A percentile compares a stretch with the other conserved stretches of the same genome.
Conservation (phyloP, 352 stramenopile genomes). For the Pythium coloratum region DNA sequence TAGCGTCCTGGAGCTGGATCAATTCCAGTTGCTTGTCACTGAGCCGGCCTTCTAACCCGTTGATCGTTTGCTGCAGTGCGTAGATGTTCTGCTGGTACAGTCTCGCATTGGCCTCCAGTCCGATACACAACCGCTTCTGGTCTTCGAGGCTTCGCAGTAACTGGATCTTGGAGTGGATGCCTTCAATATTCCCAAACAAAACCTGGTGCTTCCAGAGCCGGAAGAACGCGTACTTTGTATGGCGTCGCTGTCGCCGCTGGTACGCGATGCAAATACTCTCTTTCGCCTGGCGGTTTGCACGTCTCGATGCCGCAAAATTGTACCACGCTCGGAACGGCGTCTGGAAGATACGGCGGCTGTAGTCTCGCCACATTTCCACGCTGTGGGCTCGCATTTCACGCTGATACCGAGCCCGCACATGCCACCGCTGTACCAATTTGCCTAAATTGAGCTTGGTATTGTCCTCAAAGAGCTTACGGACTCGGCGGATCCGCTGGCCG, state of each 20-base stretch:
- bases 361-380: conserved; percentile 62
- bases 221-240: conserved; percentile 81
- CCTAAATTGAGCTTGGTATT: conserved; percentile 47
- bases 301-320: conserved; percentile 40
- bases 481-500: conserved; percentile 49
- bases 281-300: conserved; percentile 44
- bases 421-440: conserved; percentile 48
- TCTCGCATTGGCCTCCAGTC: conserved; percentile 54
- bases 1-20: conserved; percentile 51
- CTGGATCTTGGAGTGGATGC: conserved; percentile 63
- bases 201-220: conserved; percentile 79
- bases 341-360: conserved; percentile 61
- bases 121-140: conserved; percentile 75
- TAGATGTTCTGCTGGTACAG: conserved; percentile 66
- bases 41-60: conserved; percentile 54
- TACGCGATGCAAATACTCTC: conserved; percentile 72
- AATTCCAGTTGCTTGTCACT: conserved; percentile 70
- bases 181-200: conserved; percentile 69
- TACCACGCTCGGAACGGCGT: conserved; percentile 79
- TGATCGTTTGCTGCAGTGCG: conserved; percentile 54
- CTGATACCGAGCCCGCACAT: conserved; percentile 57
- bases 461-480: conserved; percentile 65
- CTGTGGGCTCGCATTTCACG: conserved; percentile 43
- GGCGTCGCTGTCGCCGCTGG: conserved; percentile 52
- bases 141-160: conserved; percentile 69